Evolutionary conservation across 768 basidiomycete genomes (phyloP), one percentile per base, ranked within the genome.

Genomic region (Amanita pseudoporphyria): DNA sequence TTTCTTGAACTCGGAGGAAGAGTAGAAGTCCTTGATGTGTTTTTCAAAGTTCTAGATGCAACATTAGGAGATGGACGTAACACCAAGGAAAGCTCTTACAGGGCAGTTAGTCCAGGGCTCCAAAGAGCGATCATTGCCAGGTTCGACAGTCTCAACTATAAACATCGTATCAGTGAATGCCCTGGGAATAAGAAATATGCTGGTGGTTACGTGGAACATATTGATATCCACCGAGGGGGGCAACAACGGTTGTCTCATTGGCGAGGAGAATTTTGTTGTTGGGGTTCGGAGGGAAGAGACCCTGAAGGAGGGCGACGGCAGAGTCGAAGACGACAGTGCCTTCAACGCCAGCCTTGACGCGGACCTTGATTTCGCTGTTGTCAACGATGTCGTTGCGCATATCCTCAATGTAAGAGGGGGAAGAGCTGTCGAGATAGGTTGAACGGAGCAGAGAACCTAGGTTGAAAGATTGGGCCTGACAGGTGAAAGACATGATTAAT

Each of bases 301-400:
- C 88, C 66, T 93, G 91, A 36, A 90, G 76, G 47, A 90, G 71
- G 26, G 90, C 88, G 47, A 85, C 83, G 28, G 87, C 82, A 5
- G 84, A 85, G 71, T 92, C 88, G 64, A 88, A 87, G 56, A 91
- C 87, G 45, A 86, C 82, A n/a, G 79, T 72, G 41, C 89, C 88
- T 62, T 93, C 89, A 45, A 81, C 82, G 40, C 88, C 87, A 47
- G 81, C 82, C 68, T 92, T 91, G 63, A 84, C 86, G 54, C 80
- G 81, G 47, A 85, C 75, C 56, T 82, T 81, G 58, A 91, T 72
- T 62, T 87, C 77, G 57, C 70, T 74, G 61, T 82, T 84, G 70
- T 86, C 75, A 30, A 84, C 84, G 57, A 89, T 71, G 59, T 86
- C 81, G 24, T 71, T 62, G 52, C 73, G 71, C 64, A 89, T 79